A percentile compares a stretch with the other conserved stretches of the same genome.
Conservation (phyloP, 2,329 filamentous ascomycete species). For the Cladorrhinum sp. region DNA sequence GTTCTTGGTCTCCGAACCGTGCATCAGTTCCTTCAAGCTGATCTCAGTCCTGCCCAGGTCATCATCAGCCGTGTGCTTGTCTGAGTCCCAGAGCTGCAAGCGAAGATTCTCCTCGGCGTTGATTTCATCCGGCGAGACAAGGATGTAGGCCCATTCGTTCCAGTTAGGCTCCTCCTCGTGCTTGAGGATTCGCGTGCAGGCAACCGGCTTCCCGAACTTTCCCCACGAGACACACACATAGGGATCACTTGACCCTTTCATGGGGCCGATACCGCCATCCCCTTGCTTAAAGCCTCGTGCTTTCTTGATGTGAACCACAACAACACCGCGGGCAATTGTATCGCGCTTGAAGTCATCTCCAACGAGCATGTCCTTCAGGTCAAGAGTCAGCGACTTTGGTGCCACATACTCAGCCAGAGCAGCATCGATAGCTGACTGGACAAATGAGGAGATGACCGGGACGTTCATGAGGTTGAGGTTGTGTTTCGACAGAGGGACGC, state of each 20-base stretch:
- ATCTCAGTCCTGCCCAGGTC: constrained; percentile 72
- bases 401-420: constrained; percentile 74
- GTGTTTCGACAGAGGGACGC: constrained; percentile 65
- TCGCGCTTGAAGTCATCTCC: constrained; percentile 80
- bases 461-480: constrained; percentile 73
- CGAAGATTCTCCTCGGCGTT: constrained; percentile 69
- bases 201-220: constrained; percentile 70
- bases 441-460: constrained; percentile 70
- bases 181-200: constrained; percentile 62
- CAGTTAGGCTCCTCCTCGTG: constrained; percentile 66
- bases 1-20: constrained; percentile 55
- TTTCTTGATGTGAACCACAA: constrained; percentile 64
- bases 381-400: constrained; percentile 69
- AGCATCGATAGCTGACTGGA: constrained; percentile 70
- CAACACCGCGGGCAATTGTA: constrained; percentile 59
- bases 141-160: constrained; percentile 67
- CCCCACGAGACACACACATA: constrained; percentile 74
- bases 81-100: constrained; percentile 73
- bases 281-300: constrained; percentile 71
- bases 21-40: constrained; percentile 64
- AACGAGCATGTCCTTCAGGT: constrained; percentile 73
- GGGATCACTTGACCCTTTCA: constrained; percentile 64
- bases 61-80: constrained; percentile 69
- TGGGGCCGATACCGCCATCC: constrained; percentile 59
- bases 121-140: constrained; percentile 68